A percentile compares a stretch with the other conserved stretches of the same genome.
Conservation (phyloP, 495 filamentous ascomycete genomes). For the Glonium stellatum region DNA sequence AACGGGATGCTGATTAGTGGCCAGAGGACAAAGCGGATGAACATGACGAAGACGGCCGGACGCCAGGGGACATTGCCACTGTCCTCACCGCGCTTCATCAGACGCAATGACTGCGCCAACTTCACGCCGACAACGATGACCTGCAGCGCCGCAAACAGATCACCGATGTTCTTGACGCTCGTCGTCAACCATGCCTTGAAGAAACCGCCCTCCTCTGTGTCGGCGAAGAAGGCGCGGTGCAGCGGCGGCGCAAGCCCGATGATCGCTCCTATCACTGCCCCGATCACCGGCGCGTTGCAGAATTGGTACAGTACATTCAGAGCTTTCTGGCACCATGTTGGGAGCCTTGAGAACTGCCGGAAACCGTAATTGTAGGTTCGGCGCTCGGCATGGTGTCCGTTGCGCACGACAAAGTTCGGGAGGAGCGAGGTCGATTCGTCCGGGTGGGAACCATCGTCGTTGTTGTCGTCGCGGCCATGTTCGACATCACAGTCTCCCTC, state of each 20-base stretch:
- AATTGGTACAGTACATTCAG: slow-evolving; percentile 48
- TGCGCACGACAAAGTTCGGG: slow-evolving; percentile 33
- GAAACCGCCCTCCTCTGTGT: slow-evolving; percentile 57
- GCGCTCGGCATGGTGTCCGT: slow-evolving; percentile 25
- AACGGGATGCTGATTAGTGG: slow-evolving; percentile 52
- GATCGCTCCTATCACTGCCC: slow-evolving; percentile 53
- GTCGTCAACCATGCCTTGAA: slow-evolving; percentile 66
- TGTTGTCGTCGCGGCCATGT: not conserved
- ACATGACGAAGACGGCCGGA: slow-evolving; percentile 48
- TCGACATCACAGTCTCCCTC: slow-evolving; percentile 32
- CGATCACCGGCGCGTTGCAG: slow-evolving; percentile 60
- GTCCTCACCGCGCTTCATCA: slow-evolving; percentile 45
- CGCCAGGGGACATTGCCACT: slow-evolving; percentile 46
- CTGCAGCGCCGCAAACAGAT: slow-evolving; percentile 64
- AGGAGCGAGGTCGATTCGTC: slow-evolving; percentile 48
- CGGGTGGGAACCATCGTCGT: slow-evolving; percentile 4
- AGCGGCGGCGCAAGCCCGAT: slow-evolving; percentile 58
- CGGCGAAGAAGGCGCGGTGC: slow-evolving; percentile 60
- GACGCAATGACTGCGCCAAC: slow-evolving; percentile 47
- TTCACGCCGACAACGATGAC: slow-evolving; percentile 68
- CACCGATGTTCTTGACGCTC: slow-evolving; percentile 58
- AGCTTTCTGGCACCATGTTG: slow-evolving; percentile 32
- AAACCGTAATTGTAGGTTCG: slow-evolving; percentile 13
- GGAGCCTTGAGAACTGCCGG: slow-evolving; percentile 38
- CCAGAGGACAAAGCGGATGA: slow-evolving; percentile 61